Evolutionary conservation across 1,139 yeast species (phyloP), one percentile per base, ranked within the genome.

Genomic region (Petasospora rhodanensis): DNA sequence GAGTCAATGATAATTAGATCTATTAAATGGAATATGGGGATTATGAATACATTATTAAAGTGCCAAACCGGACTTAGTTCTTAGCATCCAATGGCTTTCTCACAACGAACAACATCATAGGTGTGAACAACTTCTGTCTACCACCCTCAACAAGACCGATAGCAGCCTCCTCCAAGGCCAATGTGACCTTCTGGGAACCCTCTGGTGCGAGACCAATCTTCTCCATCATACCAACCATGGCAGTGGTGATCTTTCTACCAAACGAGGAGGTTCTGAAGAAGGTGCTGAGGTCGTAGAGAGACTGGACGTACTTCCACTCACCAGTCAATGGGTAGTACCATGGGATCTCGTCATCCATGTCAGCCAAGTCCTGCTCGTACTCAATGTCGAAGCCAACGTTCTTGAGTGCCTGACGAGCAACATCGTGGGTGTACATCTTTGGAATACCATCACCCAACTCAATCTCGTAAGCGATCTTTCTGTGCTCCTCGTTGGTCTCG

Each of bases 381-480:
- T 74, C 73, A 50, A 91, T 66, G 49, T 84, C 82, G 60, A 91
- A 91, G 12, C 99, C 99, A 47, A 86, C 96, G 35, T 71, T 72
- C 60, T 76, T 70, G 55, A 93, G 72, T 14, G 98, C 98, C 43
- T 82, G 66, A 58, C 77, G 81, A 28, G 98, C 97, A 52, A 86
- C 96, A 45, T 78, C 74, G 50, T 77, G 76, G 52, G 68, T 65
- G 73, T 75, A 87, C 98, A 91, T 91, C 69, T 91, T 89, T 59
- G 98, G 97, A 55, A 91, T 91, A 66, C 98, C 98, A 60, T 91
- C 96, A 56, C 98, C 98, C 45, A 91, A 75, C 66, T 91, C 98
- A 54, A 91, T 93, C 59, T 96, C 97, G 63, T 91, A 91, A 28
- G 95, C 93, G 49, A 91, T 84, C 59, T 83, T 83, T 63, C 96